A percentile compares a stretch with the other conserved stretches of the same genome.
Conservation (phyloP, 2,329 filamentous ascomycete genomes). For the Beauveria australis region DNA sequence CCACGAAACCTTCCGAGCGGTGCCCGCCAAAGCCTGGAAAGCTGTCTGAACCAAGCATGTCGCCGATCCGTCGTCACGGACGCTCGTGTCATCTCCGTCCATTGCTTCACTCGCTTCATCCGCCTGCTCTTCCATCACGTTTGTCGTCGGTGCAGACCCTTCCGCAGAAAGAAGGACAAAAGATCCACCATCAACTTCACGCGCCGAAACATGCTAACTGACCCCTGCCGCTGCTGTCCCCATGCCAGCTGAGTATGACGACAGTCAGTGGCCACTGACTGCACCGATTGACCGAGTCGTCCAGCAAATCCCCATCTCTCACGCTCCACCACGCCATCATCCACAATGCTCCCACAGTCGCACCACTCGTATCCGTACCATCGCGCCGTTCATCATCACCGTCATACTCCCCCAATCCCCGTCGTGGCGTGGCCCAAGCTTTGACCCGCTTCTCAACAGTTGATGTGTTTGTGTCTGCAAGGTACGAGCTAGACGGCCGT, state of each 20-base stretch:
- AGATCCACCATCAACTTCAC: neutral
- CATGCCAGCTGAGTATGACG: constrained; percentile 5
- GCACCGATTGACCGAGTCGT: neutral
- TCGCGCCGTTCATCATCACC: neutral
- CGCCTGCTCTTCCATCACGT: neutral
- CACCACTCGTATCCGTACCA: neutral
- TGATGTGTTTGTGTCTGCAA: neutral
- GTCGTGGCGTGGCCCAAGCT: neutral
- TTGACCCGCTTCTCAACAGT: neutral
- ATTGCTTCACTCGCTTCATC: neutral
- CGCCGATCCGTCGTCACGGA: neutral
- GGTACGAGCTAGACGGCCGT: neutral
- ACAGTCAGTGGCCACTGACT: neutral
- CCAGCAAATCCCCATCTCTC: neutral
- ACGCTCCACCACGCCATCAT: neutral
- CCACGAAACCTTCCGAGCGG: neutral
- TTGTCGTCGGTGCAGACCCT: neutral
- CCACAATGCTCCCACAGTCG: neutral
- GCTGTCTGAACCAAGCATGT: neutral
- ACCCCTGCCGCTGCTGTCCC: neutral
- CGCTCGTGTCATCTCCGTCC: neutral
- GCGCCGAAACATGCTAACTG: neutral
- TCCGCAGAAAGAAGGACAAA: too few species aligned
- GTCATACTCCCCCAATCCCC: neutral
- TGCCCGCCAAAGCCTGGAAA: neutral